Evolutionary conservation across 1,284 basidiomycete species (phyloP).

Genomic region (Ustilago hordei): DNA sequence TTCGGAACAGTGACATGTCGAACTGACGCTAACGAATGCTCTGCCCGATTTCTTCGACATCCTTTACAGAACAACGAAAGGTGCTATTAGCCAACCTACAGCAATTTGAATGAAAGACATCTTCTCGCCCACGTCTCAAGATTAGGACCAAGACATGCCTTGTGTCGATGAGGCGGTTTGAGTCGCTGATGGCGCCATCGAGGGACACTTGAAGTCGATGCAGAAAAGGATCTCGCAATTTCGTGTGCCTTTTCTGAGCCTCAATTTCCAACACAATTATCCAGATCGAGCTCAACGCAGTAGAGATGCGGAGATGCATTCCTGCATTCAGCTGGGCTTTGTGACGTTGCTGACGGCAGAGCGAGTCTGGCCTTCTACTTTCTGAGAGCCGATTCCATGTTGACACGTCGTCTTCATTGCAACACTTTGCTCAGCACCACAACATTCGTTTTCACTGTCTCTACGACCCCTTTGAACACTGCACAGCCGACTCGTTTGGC

Average conservation of each 20-base stretch:
- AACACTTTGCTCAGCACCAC: slow-evolving; percentile 1
- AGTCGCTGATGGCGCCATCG: neutral
- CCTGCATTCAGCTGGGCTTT: neutral
- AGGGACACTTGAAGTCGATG: neutral
- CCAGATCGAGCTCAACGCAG: neutral
- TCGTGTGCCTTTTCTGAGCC: slow-evolving; percentile 1
- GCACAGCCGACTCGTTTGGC: neutral
- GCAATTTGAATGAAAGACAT: slow-evolving; percentile 11
- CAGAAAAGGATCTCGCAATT: neutral
- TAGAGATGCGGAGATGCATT: slow-evolving; percentile 1
- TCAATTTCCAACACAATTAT: neutral
- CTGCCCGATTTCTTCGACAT: too few relatives aligned
- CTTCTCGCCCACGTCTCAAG: too few relatives aligned
- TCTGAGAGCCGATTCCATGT: neutral
- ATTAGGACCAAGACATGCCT: neutral
- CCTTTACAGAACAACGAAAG: slow-evolving; percentile 23
- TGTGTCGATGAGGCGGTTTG: neutral
- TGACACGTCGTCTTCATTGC: neutral
- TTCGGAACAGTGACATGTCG: neutral
- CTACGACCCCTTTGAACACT: neutral
- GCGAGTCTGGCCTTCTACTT: slow-evolving; percentile 4
- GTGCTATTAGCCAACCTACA: slow-evolving; percentile 29
- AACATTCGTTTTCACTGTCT: neutral
- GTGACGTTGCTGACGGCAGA: slow-evolving; percentile 1
- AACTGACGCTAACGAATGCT: neutral